Base-by-base conservation (phyloP, 2,329 filamentous ascomycete species). In the Nannizziopsis arthrosporioides region DNA sequence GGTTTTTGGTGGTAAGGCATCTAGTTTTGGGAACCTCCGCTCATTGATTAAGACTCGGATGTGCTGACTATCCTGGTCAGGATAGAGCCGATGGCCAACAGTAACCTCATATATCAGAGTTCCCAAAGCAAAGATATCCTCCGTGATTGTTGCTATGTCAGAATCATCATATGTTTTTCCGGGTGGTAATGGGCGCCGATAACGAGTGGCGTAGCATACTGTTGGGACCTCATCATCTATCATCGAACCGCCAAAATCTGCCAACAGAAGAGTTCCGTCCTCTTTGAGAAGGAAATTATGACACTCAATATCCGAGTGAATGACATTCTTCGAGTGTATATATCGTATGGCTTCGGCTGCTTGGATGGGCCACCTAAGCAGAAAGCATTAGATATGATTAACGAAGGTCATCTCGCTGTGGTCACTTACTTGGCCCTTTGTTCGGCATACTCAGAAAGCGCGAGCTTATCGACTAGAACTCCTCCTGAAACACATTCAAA, bases 281-380 rank as follows among this genome's bases (percentile, higher is more conserved):
- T 48, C 32, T 34, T 44, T 18, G 18, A 47, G 38, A 2, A 51
- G 44, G 22, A 47, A 51, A 18, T 51, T 51, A 22, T 51, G 49
- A 19, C 38, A 14, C 8, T 44, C 49, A 37, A 48, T 39, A 27
- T 51, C 49, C 17, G n/a, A 22, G 15, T 51, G 49, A 15, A 47
- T 48, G 1, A 47, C 32, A 27, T 48, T 35, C 22, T 44, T 47
- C 10, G 49, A 47, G n/a, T 51, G 49, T 32, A 51, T 48, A 35
- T 51, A 47, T 17, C 37, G 42, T 42, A 50, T n/a, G 19, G 43
- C 48, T 22, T 50, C 38, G 9, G 48, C 19, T 14, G 48, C 48
- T 42, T 50, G 48, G 2, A 47, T 18, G 1, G 48, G 37, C 48
- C 48, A 50, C n/a, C 48, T 50, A 30, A 27, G 22, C 22, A 27